Conservation (phyloP, 306 rosid genomes). For the Quercus agrifolia region DNA sequence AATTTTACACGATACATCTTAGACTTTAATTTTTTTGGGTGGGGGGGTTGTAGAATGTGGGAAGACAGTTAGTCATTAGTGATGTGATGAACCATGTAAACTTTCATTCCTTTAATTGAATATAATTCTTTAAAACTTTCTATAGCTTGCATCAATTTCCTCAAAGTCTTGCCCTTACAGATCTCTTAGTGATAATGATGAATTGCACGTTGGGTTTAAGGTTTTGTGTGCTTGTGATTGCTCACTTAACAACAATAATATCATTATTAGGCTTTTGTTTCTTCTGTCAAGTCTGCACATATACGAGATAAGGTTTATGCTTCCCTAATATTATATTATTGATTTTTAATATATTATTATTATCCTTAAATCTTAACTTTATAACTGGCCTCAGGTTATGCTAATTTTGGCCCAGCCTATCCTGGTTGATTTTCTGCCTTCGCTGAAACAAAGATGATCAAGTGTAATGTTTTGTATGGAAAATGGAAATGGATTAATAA, state of each 20-base stretch:
- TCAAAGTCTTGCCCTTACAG: neutral
- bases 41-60: conserved; percentile 13
- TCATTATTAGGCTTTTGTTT: neutral
- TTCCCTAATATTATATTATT: too few species aligned
- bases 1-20: neutral
- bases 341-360: too few species aligned
- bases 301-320: too few species aligned
- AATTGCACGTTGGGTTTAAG: neutral
- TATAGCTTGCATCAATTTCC: neutral
- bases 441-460: too few species aligned
- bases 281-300: too few species aligned
- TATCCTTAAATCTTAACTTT: too few species aligned
- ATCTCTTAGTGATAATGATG: neutral
- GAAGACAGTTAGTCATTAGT: conserved; percentile 16
- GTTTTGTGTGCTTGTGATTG: neutral
- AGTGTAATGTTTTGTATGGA: too few species aligned
- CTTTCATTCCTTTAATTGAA: neutral
- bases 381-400: too few species aligned
- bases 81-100: conserved; percentile 15
- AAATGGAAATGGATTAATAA: too few species aligned
- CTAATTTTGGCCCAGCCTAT: too few species aligned
- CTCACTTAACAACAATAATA: too few species aligned
- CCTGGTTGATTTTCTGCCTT: too few species aligned
- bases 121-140: conserved; percentile 17
- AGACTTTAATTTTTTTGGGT: neutral